Base-by-base conservation (phyloP, 23 red algal species). In the Rhodosorus marinus region DNA sequence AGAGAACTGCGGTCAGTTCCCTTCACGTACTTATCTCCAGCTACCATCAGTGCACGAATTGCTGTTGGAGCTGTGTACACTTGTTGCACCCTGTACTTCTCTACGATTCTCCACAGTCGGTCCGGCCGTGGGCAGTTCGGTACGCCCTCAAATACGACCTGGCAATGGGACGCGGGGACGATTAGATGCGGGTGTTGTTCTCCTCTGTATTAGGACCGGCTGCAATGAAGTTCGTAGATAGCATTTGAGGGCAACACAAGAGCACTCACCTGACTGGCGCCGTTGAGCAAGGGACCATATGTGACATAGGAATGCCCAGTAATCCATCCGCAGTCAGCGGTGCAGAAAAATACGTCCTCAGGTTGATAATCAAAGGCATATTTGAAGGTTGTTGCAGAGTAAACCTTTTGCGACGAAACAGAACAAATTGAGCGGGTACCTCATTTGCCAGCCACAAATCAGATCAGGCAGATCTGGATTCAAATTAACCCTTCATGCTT, bases 311-410 rank as follows among this genome's bases (percentile, higher is more conserved):
- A 69, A 46, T 98, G 90, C 17, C 90, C 90, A 14, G 90, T 98
- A 55, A 98, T 98, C 90, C 90, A 98, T 15, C 90, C 90, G 55
- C 90, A 98, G 57, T 98, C 90, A 1, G 79, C 74, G 7, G 90
- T 98, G 36, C 78, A 98, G 47, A 98, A 98, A 46, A 83, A 98
- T 6, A 98, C 79, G 24, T 98, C 90, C 0, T 62, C 66, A 11
- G 58, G 70, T 5, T 79, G 80, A 63, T 84, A 80, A 43, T 98
- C 74, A 55, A 98, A 98, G 15, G 79, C 60, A 51, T 98, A 98
- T 55, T 86, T 84, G 56, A 86, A 83, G 9, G 77, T 98, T 3
- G 66, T 75, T 1, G 77, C 90, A 5, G 78, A 54, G 57, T 76
- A 69, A 0, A 98, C n/a, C n/a, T n/a, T n/a, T n/a, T n/a, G n/a